Base-by-base conservation (phyloP, 495 filamentous ascomycete species). In the Rostrohypoxylon terebratum region DNA sequence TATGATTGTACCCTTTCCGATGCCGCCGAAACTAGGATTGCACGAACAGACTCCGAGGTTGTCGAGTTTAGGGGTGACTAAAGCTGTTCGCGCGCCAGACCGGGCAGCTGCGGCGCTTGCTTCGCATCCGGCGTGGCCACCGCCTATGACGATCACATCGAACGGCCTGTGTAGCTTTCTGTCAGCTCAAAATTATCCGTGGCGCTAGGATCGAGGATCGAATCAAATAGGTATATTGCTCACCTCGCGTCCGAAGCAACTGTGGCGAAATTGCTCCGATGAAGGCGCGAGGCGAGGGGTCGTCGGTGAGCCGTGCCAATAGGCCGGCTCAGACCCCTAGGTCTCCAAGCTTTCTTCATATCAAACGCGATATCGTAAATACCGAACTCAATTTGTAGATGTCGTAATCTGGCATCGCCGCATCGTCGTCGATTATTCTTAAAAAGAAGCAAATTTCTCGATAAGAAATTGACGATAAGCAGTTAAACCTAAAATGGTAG, bases 1-100 rank as follows among this genome's bases (percentile, higher is more conserved):
- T 36, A 99, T 83, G 86, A 99, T 98, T 14, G 92, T 98, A 9
- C 96, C 96, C 80, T 99, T 99, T n/a, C 96, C 96, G 73, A 99
- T 99, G 34, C 96, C 96, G 51, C 96, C 96, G 78, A 99, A 97
- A 64, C 92, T 96, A 28, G 96, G 96, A 80, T 99, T 99, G 84
- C 96, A 99, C 58, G 95, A 98, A 81, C 96, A 98, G 20, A 95
- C 92, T 38, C 96, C 96, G 28, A 99, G 91, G 75, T 97, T 97
- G 57, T 93, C 89, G 61, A 94, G 77, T 63, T 89, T 92, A 54
- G 93, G 94, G 3, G 96, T 99, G 40, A 99, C 86, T 62, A 99
- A 87, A 4, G 92, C 94, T 4, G 96, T 99, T 65, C 90, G 89
- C 58, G 96, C 96, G 38, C 96, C 96, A 16, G 91, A 89, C 31